Evolutionary conservation across 2,329 filamentous ascomycete species (phyloP).

Genomic region (Madurella mycetomatis): DNA sequence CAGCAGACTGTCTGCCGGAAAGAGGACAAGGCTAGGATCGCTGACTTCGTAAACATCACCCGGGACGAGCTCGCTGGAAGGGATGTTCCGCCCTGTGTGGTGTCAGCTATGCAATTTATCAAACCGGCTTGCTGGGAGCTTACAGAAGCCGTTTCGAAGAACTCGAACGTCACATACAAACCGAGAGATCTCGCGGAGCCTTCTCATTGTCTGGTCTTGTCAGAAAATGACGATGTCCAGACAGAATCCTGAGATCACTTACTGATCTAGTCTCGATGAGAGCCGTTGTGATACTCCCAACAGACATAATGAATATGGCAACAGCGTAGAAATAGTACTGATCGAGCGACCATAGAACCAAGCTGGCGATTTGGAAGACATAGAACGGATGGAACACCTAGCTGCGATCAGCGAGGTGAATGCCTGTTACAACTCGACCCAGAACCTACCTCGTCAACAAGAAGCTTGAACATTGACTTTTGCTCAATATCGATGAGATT

Average conservation of each 20-base stretch:
- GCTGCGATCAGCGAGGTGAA: constrained; percentile 19
- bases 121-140: constrained; percentile 28
- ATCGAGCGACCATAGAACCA: constrained; percentile 91
- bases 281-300: constrained; percentile 85
- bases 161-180: constrained; percentile 97
- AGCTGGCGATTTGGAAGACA: constrained; percentile 92
- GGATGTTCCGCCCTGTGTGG: constrained; percentile 65
- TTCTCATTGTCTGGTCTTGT: constrained; percentile 68
- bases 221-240: constrained; percentile 1
- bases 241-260: constrained; percentile 31
- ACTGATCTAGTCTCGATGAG: constrained; percentile 83
- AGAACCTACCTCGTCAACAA: constrained; percentile 72
- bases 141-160: constrained; percentile 89
- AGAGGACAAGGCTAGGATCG: constrained; percentile 80
- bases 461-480: constrained; percentile 74
- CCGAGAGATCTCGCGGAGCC: constrained; percentile 82
- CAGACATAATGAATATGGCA: constrained; percentile 92
- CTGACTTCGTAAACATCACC: constrained; percentile 97
- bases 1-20: constrained; percentile 88
- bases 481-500: constrained; percentile 93
- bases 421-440: not conserved
- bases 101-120: constrained; percentile 1
- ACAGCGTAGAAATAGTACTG: constrained; percentile 97
- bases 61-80: constrained; percentile 84
- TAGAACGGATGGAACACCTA: constrained; percentile 96